phyloP scores from a whole-genome alignment of 2,329 filamentous ascomycete genomes.

The Periconia sp. region DNA sequence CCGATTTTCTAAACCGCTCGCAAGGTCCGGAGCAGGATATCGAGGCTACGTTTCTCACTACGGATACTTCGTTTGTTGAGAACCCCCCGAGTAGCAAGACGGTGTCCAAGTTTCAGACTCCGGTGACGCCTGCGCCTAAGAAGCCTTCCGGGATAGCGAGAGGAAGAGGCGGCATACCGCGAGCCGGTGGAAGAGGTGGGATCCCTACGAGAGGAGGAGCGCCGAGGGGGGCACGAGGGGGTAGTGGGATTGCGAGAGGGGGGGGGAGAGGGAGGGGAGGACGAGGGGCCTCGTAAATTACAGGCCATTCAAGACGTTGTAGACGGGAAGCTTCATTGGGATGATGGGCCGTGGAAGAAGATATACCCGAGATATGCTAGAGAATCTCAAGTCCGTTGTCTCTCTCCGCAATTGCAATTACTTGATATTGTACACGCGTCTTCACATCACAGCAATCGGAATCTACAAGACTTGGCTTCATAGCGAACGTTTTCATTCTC shows the following conservation, averaged over 20 bases:
- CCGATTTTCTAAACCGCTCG: slow-evolving; percentile 28
- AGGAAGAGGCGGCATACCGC: slow-evolving; percentile 44
- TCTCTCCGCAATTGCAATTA: too few species aligned
- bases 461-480: too few species aligned
- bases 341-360: too few species aligned
- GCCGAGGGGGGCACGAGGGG: slow-evolving; percentile 38
- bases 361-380: too few species aligned
- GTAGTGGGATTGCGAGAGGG: slow-evolving; percentile 46
- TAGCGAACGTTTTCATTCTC: too few species aligned
- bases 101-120: slow-evolving; percentile 48
- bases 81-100: slow-evolving; percentile 70
- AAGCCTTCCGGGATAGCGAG: slow-evolving; percentile 21
- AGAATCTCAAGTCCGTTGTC: too few species aligned
- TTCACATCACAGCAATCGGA: too few species aligned
- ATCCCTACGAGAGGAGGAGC: slow-evolving; percentile 43
- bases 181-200: slow-evolving; percentile 37
- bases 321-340: too few species aligned
- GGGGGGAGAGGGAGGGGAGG: slow-evolving; percentile 40
- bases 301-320: too few species aligned
- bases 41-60: slow-evolving; percentile 92
- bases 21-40: slow-evolving; percentile 51
- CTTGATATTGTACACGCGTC: too few species aligned
- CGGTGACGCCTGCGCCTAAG: slow-evolving; percentile 38
- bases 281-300: too few species aligned
- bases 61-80: slow-evolving; percentile 88